A percentile compares a stretch with the other conserved stretches of the same genome.
phyloP scores from a whole-genome alignment of 2,329 filamentous ascomycete genomes.

The Ceratocystis ficicola region DNA sequence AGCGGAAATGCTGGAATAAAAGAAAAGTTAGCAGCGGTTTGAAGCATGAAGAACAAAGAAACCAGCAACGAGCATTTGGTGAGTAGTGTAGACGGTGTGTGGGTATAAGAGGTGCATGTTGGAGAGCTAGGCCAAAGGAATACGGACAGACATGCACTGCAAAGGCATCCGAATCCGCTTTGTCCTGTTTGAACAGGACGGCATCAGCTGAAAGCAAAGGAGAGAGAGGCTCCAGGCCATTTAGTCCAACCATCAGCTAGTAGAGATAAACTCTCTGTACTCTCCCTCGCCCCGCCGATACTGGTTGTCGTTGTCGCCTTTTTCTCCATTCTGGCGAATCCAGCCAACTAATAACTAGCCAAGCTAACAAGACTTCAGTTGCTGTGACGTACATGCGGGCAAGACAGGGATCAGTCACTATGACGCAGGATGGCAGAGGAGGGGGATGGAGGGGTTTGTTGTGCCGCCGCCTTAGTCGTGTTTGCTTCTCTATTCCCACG shows the following conservation, averaged over 20 bases:
- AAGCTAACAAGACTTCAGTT: too few relatives aligned
- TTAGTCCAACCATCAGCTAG: not conserved
- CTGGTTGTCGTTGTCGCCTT: too few relatives aligned
- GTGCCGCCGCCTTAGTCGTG: too few relatives aligned
- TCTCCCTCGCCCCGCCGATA: not conserved
- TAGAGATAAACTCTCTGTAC: not conserved
- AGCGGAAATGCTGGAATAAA: not conserved
- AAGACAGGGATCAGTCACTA: too few relatives aligned
- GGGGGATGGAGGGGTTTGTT: too few relatives aligned
- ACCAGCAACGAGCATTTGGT: not conserved
- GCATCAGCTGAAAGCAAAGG: slow-evolving; percentile 2
- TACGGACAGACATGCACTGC: not conserved
- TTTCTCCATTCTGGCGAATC: too few relatives aligned
- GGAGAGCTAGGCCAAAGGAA: not conserved
- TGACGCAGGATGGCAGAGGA: too few relatives aligned
- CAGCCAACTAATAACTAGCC: too few relatives aligned
- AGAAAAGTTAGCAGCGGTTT: not conserved
- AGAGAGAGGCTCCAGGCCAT: not conserved
- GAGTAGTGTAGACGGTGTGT: not conserved
- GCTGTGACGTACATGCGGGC: too few relatives aligned
- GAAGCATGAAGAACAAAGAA: not conserved
- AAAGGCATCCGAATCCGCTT: not conserved
- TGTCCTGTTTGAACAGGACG: not conserved
- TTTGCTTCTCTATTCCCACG: too few relatives aligned
- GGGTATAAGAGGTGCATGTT: not conserved